Evolutionary conservation across 306 rosid genomes (phyloP).

Genomic region (Vigna mungo): DNA sequence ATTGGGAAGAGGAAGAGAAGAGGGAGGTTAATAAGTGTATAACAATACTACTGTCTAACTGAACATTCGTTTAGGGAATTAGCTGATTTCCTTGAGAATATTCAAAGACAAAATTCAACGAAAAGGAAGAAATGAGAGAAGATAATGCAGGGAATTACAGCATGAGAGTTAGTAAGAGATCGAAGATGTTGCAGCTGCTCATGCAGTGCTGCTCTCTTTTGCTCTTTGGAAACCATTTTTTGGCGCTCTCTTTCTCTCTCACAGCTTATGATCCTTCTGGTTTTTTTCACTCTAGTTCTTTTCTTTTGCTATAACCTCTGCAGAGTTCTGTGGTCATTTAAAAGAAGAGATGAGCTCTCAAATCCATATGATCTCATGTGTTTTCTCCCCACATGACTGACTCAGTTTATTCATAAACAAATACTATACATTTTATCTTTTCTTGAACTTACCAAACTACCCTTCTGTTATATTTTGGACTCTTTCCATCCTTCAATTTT

Average conservation of each 20-base stretch:
- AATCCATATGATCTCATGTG: conserved; percentile 73
- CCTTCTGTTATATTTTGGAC: conserved; percentile 48
- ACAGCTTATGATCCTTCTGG: conserved; percentile 16
- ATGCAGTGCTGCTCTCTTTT: conserved; percentile 81
- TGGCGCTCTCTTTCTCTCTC: conserved; percentile 10
- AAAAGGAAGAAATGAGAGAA: conserved; percentile 44
- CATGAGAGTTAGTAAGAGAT: conserved; percentile 91
- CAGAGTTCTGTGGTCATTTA: conserved; percentile 57
- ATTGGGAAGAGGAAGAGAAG: conserved; percentile 1
- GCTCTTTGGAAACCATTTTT: conserved; percentile 92
- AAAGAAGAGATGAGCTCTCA: conserved; percentile 71
- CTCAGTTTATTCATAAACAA: conserved; percentile 54
- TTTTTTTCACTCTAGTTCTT: conserved; percentile 21
- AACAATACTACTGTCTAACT: neutral
- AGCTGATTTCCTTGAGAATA: conserved; percentile 35
- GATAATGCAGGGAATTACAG: conserved; percentile 71
- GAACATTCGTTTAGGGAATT: conserved; percentile 40
- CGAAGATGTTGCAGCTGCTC: conserved; percentile 98
- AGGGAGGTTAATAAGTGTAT: neutral
- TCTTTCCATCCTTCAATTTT: neutral
- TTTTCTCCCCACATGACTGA: conserved; percentile 73
- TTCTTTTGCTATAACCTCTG: conserved; percentile 44
- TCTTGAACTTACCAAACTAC: conserved; percentile 56
- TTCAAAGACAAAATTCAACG: conserved; percentile 52
- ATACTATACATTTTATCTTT: conserved; percentile 18